Evolutionary conservation across 2,329 filamentous ascomycete species (phyloP).

Genomic region (Leptographium radiaticola): DNA sequence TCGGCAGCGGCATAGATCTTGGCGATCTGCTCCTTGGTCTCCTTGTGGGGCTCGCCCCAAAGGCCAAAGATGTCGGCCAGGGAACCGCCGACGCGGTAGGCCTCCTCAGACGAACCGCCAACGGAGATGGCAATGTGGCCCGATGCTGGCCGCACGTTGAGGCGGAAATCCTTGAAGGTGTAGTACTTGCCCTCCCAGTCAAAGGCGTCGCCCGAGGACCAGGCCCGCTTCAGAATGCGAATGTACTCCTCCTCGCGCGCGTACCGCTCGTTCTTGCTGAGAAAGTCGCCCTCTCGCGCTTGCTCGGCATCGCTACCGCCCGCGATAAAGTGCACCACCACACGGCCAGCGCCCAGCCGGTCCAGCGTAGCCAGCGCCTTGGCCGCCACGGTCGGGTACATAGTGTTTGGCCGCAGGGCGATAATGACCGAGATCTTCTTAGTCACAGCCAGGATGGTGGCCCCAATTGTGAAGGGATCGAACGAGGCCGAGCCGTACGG

Average conservation of each 20-base stretch:
- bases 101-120: conserved; percentile 44
- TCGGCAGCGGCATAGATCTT: conserved; percentile 44
- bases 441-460: conserved; percentile 42
- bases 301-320: conserved; percentile 48
- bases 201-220: conserved; percentile 42
- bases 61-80: conserved; percentile 50
- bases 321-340: conserved; percentile 47
- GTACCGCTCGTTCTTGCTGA: conserved; percentile 44
- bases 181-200: conserved; percentile 50
- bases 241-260: conserved; percentile 48
- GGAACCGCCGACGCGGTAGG: conserved; percentile 44
- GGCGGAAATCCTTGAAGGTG: conserved; percentile 44
- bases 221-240: conserved; percentile 43
- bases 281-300: conserved; percentile 45
- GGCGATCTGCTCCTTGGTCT: conserved; percentile 50
- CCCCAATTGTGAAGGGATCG: conserved; percentile 45
- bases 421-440: conserved; percentile 50
- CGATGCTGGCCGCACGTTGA: conserved; percentile 37
- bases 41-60: conserved; percentile 51
- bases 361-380: conserved; percentile 49
- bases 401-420: conserved; percentile 46
- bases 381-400: conserved; percentile 49
- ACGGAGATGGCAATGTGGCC: conserved; percentile 44
- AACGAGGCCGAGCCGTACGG: conserved; percentile 43
- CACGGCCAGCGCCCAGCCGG: conserved; percentile 42